Evolutionary conservation across 257 asterid genomes (phyloP).

Genomic region (Forsythia viridissima): DNA sequence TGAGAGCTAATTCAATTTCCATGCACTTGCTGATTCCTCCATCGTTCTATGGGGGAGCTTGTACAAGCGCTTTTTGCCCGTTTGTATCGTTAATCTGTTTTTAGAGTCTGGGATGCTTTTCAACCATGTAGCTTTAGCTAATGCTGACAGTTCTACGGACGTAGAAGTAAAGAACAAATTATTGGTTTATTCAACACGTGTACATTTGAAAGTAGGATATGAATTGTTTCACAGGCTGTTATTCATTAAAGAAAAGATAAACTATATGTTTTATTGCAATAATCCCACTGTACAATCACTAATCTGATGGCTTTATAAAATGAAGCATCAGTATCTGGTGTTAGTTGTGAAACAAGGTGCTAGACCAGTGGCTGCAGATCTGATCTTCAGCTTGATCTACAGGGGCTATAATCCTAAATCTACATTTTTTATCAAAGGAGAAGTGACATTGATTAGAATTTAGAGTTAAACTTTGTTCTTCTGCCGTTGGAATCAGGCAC

Average conservation of each 20-base stretch:
- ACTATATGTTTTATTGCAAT: neutral
- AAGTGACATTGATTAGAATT: neutral
- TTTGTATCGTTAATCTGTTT: neutral
- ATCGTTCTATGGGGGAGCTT: neutral
- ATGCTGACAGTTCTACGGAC: neutral
- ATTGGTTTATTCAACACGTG: neutral
- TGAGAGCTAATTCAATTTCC: constrained; percentile 10
- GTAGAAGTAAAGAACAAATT: neutral
- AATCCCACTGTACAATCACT: neutral
- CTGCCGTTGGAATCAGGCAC: neutral
- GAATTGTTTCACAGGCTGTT: neutral
- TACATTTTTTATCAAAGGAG: neutral
- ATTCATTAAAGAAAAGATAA: neutral
- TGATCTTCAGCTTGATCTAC: neutral
- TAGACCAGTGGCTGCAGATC: neutral
- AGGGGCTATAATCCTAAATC: neutral
- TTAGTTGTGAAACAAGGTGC: neutral
- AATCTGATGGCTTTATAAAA: neutral
- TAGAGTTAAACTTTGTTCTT: neutral
- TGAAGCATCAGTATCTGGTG: neutral
- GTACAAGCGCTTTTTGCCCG: neutral
- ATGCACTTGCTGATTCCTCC: neutral
- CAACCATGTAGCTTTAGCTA: neutral
- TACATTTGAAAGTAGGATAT: neutral
- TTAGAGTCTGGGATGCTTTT: neutral